Conservation (phyloP, 192 early-diverging fungal species). For the Umbelopsis vinacea region DNA sequence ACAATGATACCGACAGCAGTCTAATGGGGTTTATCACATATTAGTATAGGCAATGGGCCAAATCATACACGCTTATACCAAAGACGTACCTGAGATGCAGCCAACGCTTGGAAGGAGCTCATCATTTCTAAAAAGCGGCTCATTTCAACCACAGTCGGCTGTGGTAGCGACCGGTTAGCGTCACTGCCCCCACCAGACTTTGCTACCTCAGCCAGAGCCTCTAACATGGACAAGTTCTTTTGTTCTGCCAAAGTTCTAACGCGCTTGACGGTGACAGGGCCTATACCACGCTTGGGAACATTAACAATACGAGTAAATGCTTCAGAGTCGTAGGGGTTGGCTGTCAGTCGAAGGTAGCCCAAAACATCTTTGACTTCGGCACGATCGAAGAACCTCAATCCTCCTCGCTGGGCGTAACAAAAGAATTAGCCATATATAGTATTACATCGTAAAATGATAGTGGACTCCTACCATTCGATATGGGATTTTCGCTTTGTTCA, state of each 20-base stretch:
- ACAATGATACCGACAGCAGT: slow-evolving; percentile 6
- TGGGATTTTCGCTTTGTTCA: slow-evolving; percentile 2
- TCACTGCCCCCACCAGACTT: not conserved
- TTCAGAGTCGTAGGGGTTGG: slow-evolving; percentile 19
- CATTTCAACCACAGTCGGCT: not conserved
- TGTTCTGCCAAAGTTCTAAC: not conserved
- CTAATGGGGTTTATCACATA: not conserved
- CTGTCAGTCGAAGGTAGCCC: slow-evolving; percentile 20
- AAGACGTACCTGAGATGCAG: not conserved
- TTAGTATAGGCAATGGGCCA: not conserved
- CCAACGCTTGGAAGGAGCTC: not conserved
- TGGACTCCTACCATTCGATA: slow-evolving; percentile 30
- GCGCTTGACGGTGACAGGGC: slow-evolving; percentile 12
- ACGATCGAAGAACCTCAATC: slow-evolving; percentile 30
- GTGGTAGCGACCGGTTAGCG: not conserved
- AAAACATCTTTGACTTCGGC: slow-evolving; percentile 31
- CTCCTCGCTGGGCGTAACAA: slow-evolving; percentile 16
- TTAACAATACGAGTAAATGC: slow-evolving; percentile 33
- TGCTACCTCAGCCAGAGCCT: not conserved
- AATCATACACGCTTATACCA: no score
- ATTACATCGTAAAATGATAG: no score
- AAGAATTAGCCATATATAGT: not conserved
- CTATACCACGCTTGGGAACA: slow-evolving; percentile 34
- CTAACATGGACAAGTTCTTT: not conserved
- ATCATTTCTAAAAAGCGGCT: not conserved